These are phyloP conservation scores for Cryptosporidium tyzzeri DNA, from an alignment of 169 alveolate species.

Conservation along the genomic window DNA sequence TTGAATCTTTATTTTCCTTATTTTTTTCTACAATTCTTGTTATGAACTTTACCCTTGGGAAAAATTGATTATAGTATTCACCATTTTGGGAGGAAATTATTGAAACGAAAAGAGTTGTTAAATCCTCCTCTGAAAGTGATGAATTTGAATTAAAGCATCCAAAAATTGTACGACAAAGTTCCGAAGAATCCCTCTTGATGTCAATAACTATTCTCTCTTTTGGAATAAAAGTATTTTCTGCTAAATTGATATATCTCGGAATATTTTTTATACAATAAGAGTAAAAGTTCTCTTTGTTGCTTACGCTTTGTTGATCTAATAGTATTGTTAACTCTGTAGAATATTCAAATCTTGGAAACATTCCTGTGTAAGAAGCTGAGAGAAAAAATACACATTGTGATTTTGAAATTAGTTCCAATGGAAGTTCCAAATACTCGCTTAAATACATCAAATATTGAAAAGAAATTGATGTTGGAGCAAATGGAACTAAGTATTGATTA, in stretches of 20 bases:
- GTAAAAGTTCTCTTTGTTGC: not conserved
- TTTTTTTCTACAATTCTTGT: not conserved
- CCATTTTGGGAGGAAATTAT: constrained; percentile 3
- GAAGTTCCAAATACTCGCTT: constrained; percentile 52
- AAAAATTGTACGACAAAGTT: constrained; percentile 33
- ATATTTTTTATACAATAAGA: constrained; percentile 11
- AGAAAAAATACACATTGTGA: constrained; percentile 50
- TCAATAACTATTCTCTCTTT: constrained; percentile 28
- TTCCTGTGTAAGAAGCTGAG: constrained; percentile 73
- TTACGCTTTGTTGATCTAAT: not conserved
- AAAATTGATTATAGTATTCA: constrained; percentile 23
- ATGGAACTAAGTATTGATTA: constrained; percentile 24
- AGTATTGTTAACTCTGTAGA: constrained; percentile 43
- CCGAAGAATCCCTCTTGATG: constrained; percentile 17
- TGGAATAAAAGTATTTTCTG: constrained; percentile 29
- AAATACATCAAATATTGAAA: constrained; percentile 55
- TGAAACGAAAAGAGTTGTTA: constrained; percentile 26
- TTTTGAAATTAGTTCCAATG: constrained; percentile 17
- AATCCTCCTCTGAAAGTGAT: constrained; percentile 18
- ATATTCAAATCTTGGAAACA: constrained; percentile 52
- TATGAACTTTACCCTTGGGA: constrained; percentile 42
- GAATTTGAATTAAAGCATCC: constrained; percentile 11
- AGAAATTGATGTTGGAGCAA: constrained; percentile 47
- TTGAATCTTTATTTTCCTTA: not conserved
- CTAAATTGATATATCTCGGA: constrained; percentile 41